Conservation (phyloP, 2,329 filamentous ascomycete species). For the Ceratocystiopsis sp. region DNA sequence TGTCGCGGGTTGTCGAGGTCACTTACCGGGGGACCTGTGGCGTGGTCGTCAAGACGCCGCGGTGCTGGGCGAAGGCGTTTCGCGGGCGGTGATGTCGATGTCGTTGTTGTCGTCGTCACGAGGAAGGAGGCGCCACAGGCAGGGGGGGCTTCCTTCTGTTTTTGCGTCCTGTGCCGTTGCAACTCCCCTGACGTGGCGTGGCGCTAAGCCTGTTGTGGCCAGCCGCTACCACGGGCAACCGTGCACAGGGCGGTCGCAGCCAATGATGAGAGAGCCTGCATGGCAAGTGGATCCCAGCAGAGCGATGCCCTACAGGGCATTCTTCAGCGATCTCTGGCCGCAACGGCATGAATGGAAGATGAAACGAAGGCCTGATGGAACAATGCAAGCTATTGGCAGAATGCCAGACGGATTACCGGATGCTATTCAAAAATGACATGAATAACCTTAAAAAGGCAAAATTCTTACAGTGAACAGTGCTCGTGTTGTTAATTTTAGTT, state of each 20-base stretch:
- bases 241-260: conserved; percentile 4
- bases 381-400: no score
- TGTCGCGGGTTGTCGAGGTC: background rate
- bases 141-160: background rate
- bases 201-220: conserved; percentile 8
- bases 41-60: background rate
- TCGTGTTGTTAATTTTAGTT: no score
- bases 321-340: no score
- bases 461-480: no score
- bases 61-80: background rate
- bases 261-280: no score
- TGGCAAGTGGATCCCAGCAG: no score
- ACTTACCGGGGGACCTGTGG: background rate
- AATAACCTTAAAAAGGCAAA: no score
- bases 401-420: no score
- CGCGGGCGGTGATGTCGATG: background rate
- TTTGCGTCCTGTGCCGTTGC: background rate
- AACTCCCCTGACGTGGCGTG: conserved; percentile 9
- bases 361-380: no score
- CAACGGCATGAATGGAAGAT: no score
- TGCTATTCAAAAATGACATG: no score
- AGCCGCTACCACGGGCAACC: conserved; percentile 12
- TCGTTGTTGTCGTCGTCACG: conserved; percentile 1
- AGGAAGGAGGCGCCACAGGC: background rate
- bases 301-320: no score